Evolutionary conservation across 371 early-diverging fungal genomes (phyloP), one percentile per base, ranked within the genome.

Genomic region (Modicella reniformis): DNA sequence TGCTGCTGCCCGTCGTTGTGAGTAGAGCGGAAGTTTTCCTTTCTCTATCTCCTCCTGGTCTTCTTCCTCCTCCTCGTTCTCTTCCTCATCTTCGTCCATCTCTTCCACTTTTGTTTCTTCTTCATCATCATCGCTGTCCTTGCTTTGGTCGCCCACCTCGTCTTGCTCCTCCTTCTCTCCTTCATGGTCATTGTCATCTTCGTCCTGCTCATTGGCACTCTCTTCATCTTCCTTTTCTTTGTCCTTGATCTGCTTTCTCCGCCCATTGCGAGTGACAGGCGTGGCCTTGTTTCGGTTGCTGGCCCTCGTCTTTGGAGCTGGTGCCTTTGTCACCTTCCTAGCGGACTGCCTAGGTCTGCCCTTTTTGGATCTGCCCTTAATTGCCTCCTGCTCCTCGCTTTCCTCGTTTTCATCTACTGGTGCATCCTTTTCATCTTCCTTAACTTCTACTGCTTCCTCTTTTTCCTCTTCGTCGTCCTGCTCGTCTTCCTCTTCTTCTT

Each of bases 1-100:
- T 0, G 67, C 75, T 4, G 75, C 75, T 13, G 75, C 75, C 19
- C 52, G 58, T n/a, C 75, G 57, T 19, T 75, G 70, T 0, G 75
- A 70, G 40, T 63, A 70, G 13, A 75, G n/a, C 3, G 70, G 66
- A 13, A 58, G 71, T 47, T 75, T 70, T 30, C 58, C 56, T 32
- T 50, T 70, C 44, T 62, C 61, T 2, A 26, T 8, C 10, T 66
- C 60, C n/a, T 76, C 72, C 0, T 67, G 65, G 13, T 76, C 68
- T 8, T 62, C 57, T 17, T 66, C 59, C 17, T 63, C 72, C 2
- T 57, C 66, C 3, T 61, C 52, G 44, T 66, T 40, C 21, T 34
- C 52, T 6, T 30, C 32, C n/a, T 61, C 26, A 9, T 52, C 67
- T n/a, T 41, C 58, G 8, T 29, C 51, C 17, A 53, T 30, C 8